Conservation (phyloP, 768 basidiomycete species). For the Candolleomyces eurysporus region DNA sequence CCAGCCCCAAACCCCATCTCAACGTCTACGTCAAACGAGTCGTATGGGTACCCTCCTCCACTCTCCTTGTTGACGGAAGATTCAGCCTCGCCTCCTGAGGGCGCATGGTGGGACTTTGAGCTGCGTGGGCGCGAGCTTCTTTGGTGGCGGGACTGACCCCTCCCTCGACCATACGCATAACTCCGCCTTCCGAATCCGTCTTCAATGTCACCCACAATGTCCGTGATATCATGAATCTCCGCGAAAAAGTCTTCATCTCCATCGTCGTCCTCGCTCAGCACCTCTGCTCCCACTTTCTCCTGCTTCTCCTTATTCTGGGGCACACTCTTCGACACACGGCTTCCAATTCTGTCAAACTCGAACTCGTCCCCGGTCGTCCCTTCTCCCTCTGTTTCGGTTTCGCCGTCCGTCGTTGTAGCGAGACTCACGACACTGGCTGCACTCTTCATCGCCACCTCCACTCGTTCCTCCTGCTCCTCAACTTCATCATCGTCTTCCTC, state of each 20-base stretch:
- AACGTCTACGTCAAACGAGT: neutral
- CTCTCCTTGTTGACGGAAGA: neutral
- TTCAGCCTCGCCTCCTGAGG: neutral
- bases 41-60: neutral
- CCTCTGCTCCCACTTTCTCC: neutral
- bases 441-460: neutral
- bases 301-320: neutral
- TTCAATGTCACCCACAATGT: constrained; percentile 9
- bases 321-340: neutral
- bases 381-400: constrained; percentile 3
- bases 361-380: constrained; percentile 8
- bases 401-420: constrained; percentile 9
- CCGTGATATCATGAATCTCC: constrained; percentile 7
- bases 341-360: constrained; percentile 1
- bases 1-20: neutral
- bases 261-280: constrained; percentile 1
- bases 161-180: neutral
- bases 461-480: constrained; percentile 5
- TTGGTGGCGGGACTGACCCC: neutral
- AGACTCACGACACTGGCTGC: constrained; percentile 1
- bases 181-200: constrained; percentile 2
- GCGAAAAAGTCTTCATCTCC: constrained; percentile 10
- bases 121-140: neutral
- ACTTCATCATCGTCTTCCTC: constrained; percentile 34
- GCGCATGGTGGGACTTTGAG: neutral